Base-by-base conservation (phyloP, 306 rosid species). In the Cyclanthera cordifolia region DNA sequence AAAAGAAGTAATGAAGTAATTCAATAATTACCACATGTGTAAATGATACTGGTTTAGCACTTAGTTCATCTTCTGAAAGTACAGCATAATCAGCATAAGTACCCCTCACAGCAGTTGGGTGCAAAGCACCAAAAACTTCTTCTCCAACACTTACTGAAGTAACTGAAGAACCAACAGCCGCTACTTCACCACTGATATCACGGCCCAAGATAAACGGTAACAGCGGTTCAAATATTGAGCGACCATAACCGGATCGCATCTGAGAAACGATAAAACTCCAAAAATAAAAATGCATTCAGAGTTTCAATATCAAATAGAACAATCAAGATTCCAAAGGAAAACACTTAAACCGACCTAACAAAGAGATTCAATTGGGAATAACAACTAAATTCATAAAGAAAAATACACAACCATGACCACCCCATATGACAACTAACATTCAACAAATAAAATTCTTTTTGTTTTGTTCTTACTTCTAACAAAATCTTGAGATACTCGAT, bases 121-220 rank as follows among this genome's bases (percentile, higher is more conserved):
- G 99, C 88, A 93, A 79, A 10, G 99, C 99, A 78, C 99, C 99
- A 71, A 93, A 93, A 75, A 93, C 99, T 71, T 86, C 81, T 74
- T 90, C 83, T 2, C 99, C 96, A 8, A 86, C 82, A 53, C 67
- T 75, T 64, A 90, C 70, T 20, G 85, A 77, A 53, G 58, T 72
- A 45, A 90, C 96, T 0, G 90, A 78, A 73, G 79, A 67, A 30
- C 99, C 96, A 30, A 88, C 65, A 13, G 94, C 95, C 56, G 86
- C 90, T 74, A 93, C 96, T 80, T 90, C 96, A 10, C 99, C 99
- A 67, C 99, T 93, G 8, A 93, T 65, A 46, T 93, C 99, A 43
- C 99, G 99, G 10, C 96, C 96, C 89, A 93, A 76, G 67, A 93
- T 87, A 13, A 93, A 46, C 39, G 99, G 99, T 73, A 93, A 74